Base-by-base conservation (phyloP, 2,329 filamentous ascomycete genomes). In the Colletotrichum musae region DNA sequence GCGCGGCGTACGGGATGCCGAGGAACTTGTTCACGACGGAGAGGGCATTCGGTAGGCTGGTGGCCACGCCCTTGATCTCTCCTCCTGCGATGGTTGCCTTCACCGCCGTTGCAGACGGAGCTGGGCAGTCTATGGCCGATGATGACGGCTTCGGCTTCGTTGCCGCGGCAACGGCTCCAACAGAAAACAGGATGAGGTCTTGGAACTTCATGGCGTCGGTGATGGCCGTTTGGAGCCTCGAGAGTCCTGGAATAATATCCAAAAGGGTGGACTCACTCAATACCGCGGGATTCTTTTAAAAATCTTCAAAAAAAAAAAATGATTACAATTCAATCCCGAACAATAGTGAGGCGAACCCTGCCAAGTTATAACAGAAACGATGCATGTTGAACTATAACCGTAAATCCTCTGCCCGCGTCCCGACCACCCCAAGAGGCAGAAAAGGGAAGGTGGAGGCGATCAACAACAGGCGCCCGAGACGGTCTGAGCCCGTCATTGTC, bases 1-100 rank as follows among this genome's bases (percentile, higher is more conserved):
- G 84, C 65, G 87, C 83, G 2, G 87, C 88, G 74, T 87, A 91
- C 0, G 88, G 88, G 16, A 91, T 77, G 48, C 77, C 79, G 32
- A 79, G 75, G 73, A 87, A 88, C 62, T 83, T 79, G 67, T 88
- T 57, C 60, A 63, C 60, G 16, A 26, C 43, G 13, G 26, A 47
- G 3, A 13, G 24, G 24, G 60, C 51, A 9, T 63, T 47, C 6
- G 60, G 39, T 2, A 63, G 51, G 0, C 21, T n/a, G 9, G 60
- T 63, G 6, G 60, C 39, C 5, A 57, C 3, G 2, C 60, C 60
- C 1, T 48, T 36, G 28, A 63, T 21, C 1, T 24, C 50, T 5
- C 60, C 60, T 6, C 39, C 56, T 10, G 58, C 43, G 9, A 61
- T 43, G 5, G 32, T 52, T 2, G 58, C 58, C 16, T n/a, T 18